phyloP scores from a whole-genome alignment of 2,329 filamentous ascomycete genomes.

The Tolypocladium album region DNA sequence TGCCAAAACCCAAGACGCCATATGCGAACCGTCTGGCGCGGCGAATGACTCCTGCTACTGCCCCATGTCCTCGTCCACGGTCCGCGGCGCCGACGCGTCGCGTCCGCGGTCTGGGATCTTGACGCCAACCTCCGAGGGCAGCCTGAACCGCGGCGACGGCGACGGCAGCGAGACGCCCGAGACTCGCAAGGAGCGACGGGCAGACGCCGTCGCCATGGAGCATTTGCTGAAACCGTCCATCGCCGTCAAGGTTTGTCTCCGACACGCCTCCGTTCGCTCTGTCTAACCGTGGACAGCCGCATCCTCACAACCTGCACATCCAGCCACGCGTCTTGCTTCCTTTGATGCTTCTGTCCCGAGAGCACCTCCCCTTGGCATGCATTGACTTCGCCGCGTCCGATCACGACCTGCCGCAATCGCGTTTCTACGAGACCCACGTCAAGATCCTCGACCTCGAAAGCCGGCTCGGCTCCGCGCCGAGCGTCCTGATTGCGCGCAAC shows the following conservation, averaged over 20 bases:
- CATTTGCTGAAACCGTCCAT: conserved; percentile 41
- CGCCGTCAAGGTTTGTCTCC: conserved; percentile 35
- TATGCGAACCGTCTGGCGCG: background rate
- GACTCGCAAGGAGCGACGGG: conserved; percentile 23
- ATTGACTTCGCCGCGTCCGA: conserved; percentile 45
- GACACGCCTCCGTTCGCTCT: conserved; percentile 2
- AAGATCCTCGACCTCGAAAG: conserved; percentile 53
- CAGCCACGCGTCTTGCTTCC: conserved; percentile 47
- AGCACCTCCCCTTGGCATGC: conserved; percentile 47
- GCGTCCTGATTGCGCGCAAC: conserved; percentile 50
- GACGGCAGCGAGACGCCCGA: conserved; percentile 12
- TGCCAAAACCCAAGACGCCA: background rate
- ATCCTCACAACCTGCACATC: conserved; percentile 40
- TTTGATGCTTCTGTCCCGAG: conserved; percentile 51
- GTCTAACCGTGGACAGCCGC: conserved; percentile 29
- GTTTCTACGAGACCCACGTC: conserved; percentile 50
- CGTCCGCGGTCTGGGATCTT: conserved; percentile 31
- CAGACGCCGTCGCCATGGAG: conserved; percentile 31
- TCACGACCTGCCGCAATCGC: conserved; percentile 39
- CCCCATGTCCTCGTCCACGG: conserved; percentile 22
- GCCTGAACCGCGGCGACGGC: conserved; percentile 23
- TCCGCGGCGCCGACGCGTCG: conserved; percentile 35
- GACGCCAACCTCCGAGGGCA: conserved; percentile 28
- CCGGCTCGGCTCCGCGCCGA: conserved; percentile 41
- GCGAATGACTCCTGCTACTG: conserved; percentile 3